phyloP scores from a whole-genome alignment of 306 rosid species.

The Trifolium subterraneum region DNA sequence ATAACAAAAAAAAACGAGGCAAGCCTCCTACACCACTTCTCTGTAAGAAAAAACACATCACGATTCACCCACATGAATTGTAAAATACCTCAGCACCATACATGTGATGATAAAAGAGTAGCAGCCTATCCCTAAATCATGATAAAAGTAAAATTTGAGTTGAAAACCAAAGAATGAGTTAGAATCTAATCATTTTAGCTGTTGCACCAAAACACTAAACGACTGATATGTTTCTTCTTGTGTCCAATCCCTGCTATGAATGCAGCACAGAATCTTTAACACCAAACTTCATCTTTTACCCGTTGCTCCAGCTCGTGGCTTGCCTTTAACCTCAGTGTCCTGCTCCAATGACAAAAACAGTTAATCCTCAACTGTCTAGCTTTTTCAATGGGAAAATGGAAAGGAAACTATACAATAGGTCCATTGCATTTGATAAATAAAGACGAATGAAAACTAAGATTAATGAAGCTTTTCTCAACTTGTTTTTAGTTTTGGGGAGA shows the following conservation, averaged over 20 bases:
- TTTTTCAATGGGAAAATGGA: background rate
- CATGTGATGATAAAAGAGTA: conserved; percentile 19
- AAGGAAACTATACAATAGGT: background rate
- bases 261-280: background rate
- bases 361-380: conserved; percentile 22
- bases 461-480: no score
- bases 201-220: conserved; percentile 27
- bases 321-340: conserved; percentile 57
- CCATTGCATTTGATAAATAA: background rate
- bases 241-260: conserved; percentile 11
- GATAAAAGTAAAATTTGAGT: background rate
- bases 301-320: conserved; percentile 48
- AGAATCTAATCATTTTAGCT: conserved; percentile 16
- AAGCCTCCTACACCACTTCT: background rate
- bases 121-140: conserved; percentile 12
- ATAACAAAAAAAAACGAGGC: background rate
- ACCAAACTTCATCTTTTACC: conserved; percentile 49
- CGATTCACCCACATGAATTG: conserved; percentile 13
- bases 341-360: conserved; percentile 34
- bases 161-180: background rate
- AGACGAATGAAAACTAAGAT: background rate
- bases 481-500: background rate
- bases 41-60: background rate
- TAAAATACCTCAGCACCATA: conserved; percentile 4
- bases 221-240: background rate